Percentiles rank a stretch among this genome's conserved stretches.
Evolutionary conservation across 2,329 filamentous ascomycete genomes (phyloP).

Genomic region (Chaetothyriales sp.): DNA sequence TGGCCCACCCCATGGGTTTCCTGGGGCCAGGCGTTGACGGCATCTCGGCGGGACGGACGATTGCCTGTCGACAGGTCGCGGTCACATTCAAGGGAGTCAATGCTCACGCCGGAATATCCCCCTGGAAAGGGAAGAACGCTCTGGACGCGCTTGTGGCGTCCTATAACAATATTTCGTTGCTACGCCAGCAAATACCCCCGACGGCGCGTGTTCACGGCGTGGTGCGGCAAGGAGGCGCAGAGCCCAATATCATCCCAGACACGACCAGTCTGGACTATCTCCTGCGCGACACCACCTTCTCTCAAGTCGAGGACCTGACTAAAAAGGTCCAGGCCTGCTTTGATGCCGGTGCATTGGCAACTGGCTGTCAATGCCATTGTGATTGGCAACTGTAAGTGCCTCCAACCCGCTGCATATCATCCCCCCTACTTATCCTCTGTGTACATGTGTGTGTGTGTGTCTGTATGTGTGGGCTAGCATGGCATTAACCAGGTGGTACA

Average conservation of each 20-base stretch:
- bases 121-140: constrained; percentile 46
- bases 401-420: too few relatives aligned
- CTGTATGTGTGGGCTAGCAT: too few relatives aligned
- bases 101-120: constrained; percentile 42
- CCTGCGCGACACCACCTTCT: constrained; percentile 30
- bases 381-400: constrained; percentile 13
- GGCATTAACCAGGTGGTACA: constrained; percentile 2
- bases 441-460: too few relatives aligned
- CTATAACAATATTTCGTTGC: constrained; percentile 32
- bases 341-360: constrained; percentile 23
- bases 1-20: constrained; percentile 25
- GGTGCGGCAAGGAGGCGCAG: constrained; percentile 38
- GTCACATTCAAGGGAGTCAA: constrained; percentile 36
- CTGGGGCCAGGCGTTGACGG: constrained; percentile 6
- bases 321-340: constrained; percentile 22
- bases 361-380: constrained; percentile 22
- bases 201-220: constrained; percentile 39
- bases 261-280: constrained; percentile 32
- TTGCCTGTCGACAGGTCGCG: constrained; percentile 23
- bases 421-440: neutral
- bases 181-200: constrained; percentile 42
- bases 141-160: constrained; percentile 40
- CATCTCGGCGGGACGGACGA: constrained; percentile 14
- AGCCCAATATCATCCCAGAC: constrained; percentile 43
- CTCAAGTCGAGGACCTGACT: constrained; percentile 24